A percentile compares a stretch with the other conserved stretches of the same genome.
These are phyloP conservation scores for Corymbia calophylla DNA, from an alignment of 441 rosid species.

Conservation along the genomic window DNA sequence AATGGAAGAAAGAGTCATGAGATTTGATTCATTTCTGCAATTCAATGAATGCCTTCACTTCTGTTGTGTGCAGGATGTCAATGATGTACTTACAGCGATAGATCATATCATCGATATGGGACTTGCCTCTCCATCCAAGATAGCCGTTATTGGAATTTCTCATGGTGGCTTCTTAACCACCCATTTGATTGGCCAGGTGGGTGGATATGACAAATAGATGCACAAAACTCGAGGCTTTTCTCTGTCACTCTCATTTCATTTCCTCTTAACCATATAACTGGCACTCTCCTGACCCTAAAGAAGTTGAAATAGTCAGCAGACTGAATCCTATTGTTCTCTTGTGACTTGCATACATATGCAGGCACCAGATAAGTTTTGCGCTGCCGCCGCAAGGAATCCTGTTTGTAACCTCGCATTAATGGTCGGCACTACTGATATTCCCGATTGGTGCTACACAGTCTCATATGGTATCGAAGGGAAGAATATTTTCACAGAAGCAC, in stretches of 20 bases:
- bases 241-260: background rate
- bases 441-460: conserved; percentile 83
- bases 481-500: conserved; percentile 58
- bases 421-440: conserved; percentile 87
- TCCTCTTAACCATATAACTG: background rate
- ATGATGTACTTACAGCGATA: conserved; percentile 73
- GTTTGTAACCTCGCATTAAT: conserved; percentile 73
- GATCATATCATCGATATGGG: conserved; percentile 57
- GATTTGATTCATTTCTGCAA: background rate
- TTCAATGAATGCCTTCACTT: background rate
- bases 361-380: conserved; percentile 87
- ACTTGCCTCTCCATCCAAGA: conserved; percentile 62
- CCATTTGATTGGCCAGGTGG: conserved; percentile 95
- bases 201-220: background rate
- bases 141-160: conserved; percentile 78
- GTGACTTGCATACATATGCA: conserved; percentile 10
- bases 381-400: conserved; percentile 84
- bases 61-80: conserved; percentile 49
- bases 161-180: conserved; percentile 94
- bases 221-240: background rate
- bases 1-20: background rate
- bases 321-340: background rate
- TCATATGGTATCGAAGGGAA: conserved; percentile 52
- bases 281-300: background rate
- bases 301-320: background rate